Conservation (phyloP, 495 filamentous ascomycete genomes). For the Xylaria grammica region DNA sequence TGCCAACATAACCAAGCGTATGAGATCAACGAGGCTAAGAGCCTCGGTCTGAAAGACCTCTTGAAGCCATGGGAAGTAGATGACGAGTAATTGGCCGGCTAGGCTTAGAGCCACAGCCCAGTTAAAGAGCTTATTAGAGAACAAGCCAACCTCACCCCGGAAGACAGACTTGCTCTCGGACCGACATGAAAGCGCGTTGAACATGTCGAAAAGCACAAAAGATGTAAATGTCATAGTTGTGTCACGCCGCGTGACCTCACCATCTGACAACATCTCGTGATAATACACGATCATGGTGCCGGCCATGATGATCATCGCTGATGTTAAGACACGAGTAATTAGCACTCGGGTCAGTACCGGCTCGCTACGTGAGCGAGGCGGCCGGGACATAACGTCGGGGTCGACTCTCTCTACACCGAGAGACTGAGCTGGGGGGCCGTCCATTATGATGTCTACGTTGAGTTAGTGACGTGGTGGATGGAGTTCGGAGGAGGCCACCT, state of each 20-base stretch:
- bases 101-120: constrained; percentile 86
- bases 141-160: constrained; percentile 79
- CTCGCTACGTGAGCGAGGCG: constrained; percentile 81
- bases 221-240: constrained; percentile 99
- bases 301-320: constrained; percentile 84
- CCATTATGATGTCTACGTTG: constrained; percentile 92
- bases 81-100: constrained; percentile 83
- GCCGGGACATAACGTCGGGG: constrained; percentile 89
- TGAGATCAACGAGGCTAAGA: constrained; percentile 71
- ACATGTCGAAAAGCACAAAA: constrained; percentile 99
- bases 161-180: constrained; percentile 89
- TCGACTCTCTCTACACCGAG: constrained; percentile 96
- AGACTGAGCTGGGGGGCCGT: constrained; percentile 95
- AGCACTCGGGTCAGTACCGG: constrained; percentile 84
- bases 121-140: constrained; percentile 93
- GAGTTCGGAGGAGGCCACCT: constrained; percentile 44
- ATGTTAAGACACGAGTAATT: constrained; percentile 83
- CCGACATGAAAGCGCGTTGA: constrained; percentile 92
- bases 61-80: constrained; percentile 93
- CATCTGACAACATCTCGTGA: constrained; percentile 83
- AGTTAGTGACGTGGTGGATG: constrained; percentile 20
- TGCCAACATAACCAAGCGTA: constrained; percentile 71
- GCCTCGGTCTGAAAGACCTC: constrained; percentile 95
- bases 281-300: constrained; percentile 91
- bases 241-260: constrained; percentile 85